Conservation (phyloP, 805 yeast genomes). For the Saturnispora silvae region DNA sequence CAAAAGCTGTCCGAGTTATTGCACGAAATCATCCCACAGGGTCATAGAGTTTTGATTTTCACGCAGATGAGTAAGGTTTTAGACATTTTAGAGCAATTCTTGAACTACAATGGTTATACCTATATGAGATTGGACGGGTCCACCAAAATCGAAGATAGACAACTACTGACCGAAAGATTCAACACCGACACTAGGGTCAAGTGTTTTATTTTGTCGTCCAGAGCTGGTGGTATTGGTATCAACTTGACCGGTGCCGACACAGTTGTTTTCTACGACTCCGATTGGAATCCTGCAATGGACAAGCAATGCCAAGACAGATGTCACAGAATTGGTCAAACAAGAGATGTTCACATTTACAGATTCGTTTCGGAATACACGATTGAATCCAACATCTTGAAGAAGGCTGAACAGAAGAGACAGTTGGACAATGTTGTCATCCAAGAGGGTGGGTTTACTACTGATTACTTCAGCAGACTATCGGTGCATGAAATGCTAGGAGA, state of each 20-base stretch:
- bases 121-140: constrained; percentile 96
- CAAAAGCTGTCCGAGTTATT: constrained; percentile 72
- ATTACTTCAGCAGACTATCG: constrained; percentile 80
- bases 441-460: constrained; percentile 97
- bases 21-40: constrained; percentile 68
- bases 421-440: constrained; percentile 92
- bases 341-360: constrained; percentile 95
- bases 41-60: constrained; percentile 90
- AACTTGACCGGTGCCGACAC: constrained; percentile 98
- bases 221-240: constrained; percentile 98
- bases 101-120: constrained; percentile 88
- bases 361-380: constrained; percentile 94
- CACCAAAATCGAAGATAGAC: constrained; percentile 94
- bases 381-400: constrained; percentile 85
- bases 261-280: constrained; percentile 94
- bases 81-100: constrained; percentile 84
- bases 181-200: constrained; percentile 79
- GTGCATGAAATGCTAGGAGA: constrained; percentile 78
- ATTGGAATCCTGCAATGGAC: constrained; percentile 99
- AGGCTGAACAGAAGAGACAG: constrained; percentile 90
- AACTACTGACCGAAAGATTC: constrained; percentile 83
- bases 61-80: constrained; percentile 97
- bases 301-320: constrained; percentile 98
- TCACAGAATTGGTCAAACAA: constrained; percentile 95
- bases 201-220: constrained; percentile 83